Evolutionary conservation across 352 stramenopile genomes (phyloP).

Genomic region (Phytopythium vexans): DNA sequence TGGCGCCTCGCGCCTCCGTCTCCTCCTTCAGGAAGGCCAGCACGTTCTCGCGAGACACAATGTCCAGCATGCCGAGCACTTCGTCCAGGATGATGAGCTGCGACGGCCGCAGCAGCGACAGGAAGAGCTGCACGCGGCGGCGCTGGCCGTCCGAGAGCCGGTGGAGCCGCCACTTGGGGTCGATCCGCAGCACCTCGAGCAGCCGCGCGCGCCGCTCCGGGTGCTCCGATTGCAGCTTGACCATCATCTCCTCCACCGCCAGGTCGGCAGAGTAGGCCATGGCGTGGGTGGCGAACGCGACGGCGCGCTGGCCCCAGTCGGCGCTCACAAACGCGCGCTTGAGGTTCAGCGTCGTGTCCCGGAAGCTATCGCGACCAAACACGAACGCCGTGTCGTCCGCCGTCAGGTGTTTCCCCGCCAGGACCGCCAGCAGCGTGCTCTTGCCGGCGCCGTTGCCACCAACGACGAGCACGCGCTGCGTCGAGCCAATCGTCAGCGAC

Average conservation of each 20-base stretch:
- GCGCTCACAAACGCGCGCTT: conserved; percentile 93
- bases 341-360: conserved; percentile 94
- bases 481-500: conserved; percentile 71
- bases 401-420: conserved; percentile 94
- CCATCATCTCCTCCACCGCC: conserved; percentile 96
- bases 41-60: conserved; percentile 93
- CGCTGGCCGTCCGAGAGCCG: conserved; percentile 79
- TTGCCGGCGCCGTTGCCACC: conserved; percentile 96
- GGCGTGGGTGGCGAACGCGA: conserved; percentile 92
- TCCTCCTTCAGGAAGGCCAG: conserved; percentile 91
- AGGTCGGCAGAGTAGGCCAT: conserved; percentile 94
- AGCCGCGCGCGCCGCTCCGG: conserved; percentile 93
- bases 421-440: conserved; percentile 92
- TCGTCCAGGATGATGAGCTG: conserved; percentile 98
- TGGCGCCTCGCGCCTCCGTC: conserved; percentile 53
- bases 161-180: conserved; percentile 90
- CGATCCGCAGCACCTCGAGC: conserved; percentile 93
- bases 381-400: conserved; percentile 77
- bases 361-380: conserved; percentile 93
- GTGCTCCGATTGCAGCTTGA: conserved; percentile 91
- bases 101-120: conserved; percentile 95
- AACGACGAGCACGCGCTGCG: conserved; percentile 91
- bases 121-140: conserved; percentile 94
- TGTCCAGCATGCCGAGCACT: conserved; percentile 96
- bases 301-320: conserved; percentile 95